A percentile compares a stretch with the other conserved stretches of the same genome.
phyloP scores from a whole-genome alignment of 2,329 filamentous ascomycete species.

The Basipetospora chlamydospora region DNA sequence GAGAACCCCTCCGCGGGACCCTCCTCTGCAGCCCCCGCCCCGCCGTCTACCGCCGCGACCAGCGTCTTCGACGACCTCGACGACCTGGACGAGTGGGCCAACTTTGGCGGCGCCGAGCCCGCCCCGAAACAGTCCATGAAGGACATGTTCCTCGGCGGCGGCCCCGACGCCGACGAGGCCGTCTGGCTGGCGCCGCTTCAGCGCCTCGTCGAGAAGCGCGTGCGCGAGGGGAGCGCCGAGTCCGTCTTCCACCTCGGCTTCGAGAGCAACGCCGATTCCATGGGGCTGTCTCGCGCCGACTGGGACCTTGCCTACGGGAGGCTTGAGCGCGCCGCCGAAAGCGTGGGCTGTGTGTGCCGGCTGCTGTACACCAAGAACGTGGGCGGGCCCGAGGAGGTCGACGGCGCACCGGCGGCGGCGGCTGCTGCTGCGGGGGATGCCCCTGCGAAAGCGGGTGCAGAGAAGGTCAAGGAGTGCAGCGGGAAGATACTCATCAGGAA shows the following conservation, averaged over 20 bases:
- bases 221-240: conserved; percentile 79
- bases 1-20: conserved; percentile 11
- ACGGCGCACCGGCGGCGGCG: conserved; percentile 63
- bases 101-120: conserved; percentile 48
- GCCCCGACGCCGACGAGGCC: conserved; percentile 38
- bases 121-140: conserved; percentile 55
- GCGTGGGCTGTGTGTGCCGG: conserved; percentile 58
- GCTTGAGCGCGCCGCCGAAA: conserved; percentile 49
- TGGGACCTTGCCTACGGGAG: conserved; percentile 61
- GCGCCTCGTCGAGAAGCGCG: conserved; percentile 49
- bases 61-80: conserved; percentile 59
- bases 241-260: conserved; percentile 82
- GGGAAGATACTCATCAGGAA: conserved; percentile 81
- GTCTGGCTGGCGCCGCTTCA: conserved; percentile 48
- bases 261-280: conserved; percentile 77
- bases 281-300: conserved; percentile 58
- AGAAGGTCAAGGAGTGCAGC: conserved; percentile 59
- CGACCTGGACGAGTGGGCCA: conserved; percentile 70
- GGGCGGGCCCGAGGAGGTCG: conserved; percentile 55
- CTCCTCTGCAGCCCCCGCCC: conserved; percentile 14
- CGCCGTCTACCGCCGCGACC: conserved; percentile 8
- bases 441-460: conserved; percentile 58
- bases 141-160: conserved; percentile 54
- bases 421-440: conserved; percentile 45
- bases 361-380: conserved; percentile 85